Conservation (phyloP, 1,139 yeast species). For the Blastobotrys apis region DNA sequence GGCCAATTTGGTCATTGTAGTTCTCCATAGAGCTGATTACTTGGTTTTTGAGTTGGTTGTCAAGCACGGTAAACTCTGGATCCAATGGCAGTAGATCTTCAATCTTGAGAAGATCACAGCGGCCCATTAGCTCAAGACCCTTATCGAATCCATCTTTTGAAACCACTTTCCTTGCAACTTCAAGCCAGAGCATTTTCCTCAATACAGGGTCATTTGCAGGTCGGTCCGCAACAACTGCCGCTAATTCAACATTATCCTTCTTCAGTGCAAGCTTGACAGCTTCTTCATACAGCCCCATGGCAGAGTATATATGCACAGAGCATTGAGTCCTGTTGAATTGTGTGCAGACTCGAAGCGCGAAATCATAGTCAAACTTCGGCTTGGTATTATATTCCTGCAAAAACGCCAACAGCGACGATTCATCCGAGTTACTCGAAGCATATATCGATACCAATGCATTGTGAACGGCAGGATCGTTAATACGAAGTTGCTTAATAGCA, state of each 20-base stretch:
- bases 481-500: slow-evolving; percentile 51
- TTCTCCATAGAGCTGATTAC: slow-evolving; percentile 71
- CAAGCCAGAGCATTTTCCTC: slow-evolving; percentile 71
- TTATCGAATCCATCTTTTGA: slow-evolving; percentile 24
- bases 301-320: slow-evolving; percentile 66
- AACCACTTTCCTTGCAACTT: slow-evolving; percentile 60
- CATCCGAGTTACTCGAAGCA: slow-evolving; percentile 51
- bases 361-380: slow-evolving; percentile 54
- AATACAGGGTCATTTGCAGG: slow-evolving; percentile 45
- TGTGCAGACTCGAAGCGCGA: slow-evolving; percentile 69
- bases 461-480: slow-evolving; percentile 52
- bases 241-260: slow-evolving; percentile 58
- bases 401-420: slow-evolving; percentile 46
- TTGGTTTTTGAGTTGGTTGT: slow-evolving; percentile 70
- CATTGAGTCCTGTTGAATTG: slow-evolving; percentile 55
- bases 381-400: slow-evolving; percentile 38
- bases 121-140: slow-evolving; percentile 44
- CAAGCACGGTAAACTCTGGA: slow-evolving; percentile 78
- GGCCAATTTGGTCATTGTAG: slow-evolving; percentile 61
- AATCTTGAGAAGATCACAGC: slow-evolving; percentile 58
- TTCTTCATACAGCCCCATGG: slow-evolving; percentile 67
- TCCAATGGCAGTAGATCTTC: slow-evolving; percentile 81
- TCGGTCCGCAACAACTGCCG: slow-evolving; percentile 52
- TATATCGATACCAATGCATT: slow-evolving; percentile 71
- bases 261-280: slow-evolving; percentile 73